phyloP scores from a whole-genome alignment of 768 basidiomycete species.

The Termitomyces titanicus region DNA sequence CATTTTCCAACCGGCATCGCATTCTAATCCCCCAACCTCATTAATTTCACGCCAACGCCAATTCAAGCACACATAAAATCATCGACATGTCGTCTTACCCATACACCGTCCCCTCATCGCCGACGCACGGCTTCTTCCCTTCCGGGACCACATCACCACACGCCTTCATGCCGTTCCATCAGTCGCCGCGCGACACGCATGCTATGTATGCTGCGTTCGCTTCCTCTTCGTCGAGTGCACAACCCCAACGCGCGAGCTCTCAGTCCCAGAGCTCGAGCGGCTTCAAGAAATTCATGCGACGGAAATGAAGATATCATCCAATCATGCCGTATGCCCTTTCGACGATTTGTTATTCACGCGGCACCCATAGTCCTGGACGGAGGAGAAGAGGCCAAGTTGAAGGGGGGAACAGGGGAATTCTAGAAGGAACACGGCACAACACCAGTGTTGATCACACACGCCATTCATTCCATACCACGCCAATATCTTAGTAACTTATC shows the following conservation, averaged over 20 bases:
- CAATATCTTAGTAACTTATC: conserved; percentile 10
- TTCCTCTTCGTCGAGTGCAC: conserved; percentile 17
- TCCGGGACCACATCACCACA: conserved; percentile 51
- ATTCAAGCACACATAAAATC: conserved; percentile 8
- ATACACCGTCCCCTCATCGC: conserved; percentile 46
- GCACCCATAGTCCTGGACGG: not conserved
- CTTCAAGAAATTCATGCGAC: conserved; percentile 30
- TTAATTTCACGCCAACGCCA: not conserved
- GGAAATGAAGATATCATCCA: conserved; percentile 22
- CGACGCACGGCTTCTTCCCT: conserved; percentile 60
- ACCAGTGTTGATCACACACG: conserved; percentile 16
- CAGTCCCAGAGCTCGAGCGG: conserved; percentile 21
- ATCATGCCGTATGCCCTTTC: not conserved
- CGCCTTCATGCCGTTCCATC: conserved; percentile 52
- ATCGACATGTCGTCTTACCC: conserved; percentile 44
- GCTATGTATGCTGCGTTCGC: conserved; percentile 53
- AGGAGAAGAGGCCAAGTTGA: not conserved
- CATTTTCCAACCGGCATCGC: not conserved
- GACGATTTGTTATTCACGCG: not conserved
- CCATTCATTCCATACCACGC: too few relatives aligned
- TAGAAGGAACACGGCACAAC: not conserved
- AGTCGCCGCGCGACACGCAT: conserved; percentile 59
- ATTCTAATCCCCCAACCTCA: conserved; percentile 1
- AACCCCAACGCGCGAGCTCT: conserved; percentile 15
- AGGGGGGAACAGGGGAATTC: not conserved